Evolutionary conservation across 768 basidiomycete species (phyloP), one percentile per base, ranked within the genome.

Genomic region (Suillus ampliporus): DNA sequence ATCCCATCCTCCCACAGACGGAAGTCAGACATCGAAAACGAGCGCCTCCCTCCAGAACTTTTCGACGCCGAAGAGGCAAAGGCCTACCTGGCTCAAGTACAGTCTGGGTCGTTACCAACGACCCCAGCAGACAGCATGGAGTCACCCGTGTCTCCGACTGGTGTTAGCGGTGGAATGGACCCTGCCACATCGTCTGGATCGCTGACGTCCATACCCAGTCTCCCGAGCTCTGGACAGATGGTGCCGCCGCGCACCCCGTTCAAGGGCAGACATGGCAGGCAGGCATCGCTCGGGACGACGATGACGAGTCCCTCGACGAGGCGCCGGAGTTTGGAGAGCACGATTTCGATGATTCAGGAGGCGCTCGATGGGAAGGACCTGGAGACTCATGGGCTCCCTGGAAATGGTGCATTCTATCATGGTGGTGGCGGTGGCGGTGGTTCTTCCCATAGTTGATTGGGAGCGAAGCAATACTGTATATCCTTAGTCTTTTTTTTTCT

Each of bases 1-100:
- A 23, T 37, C 5, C 21, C 35, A 50, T 37, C 26, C 21, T n/a
- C n/a, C 47, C 61, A 44, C 67, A 96, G 95, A 46, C 94, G 95
- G 64, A 96, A 95, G 80, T 94, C 92, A 48, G 97, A 99, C 81
- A 98, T 99, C 67, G 97, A 99, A 78, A 99, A 99, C 78, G 97
- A 99, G 77, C 90, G 95, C 38, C 82, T 99, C n/a, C 97, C 97
- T 3, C 97, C 97, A 2, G 95, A 98, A 17, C 83, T 99, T 19
- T 91, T 94, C 73, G 96, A 98, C 71, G 89, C 88, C 7, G 74
- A 75, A 62, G 88, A 91, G 76, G 89, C 88, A 61, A 87, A 84
- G 66, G 86, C 89, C 8, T 84, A 88, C 65, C 70, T 91, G 61
- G 65, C 71, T 54, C 74, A 72, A 62, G 66, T 61, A 0, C 73